Conservation (phyloP, 371 early-diverging fungal genomes). For the Circinella minor region DNA sequence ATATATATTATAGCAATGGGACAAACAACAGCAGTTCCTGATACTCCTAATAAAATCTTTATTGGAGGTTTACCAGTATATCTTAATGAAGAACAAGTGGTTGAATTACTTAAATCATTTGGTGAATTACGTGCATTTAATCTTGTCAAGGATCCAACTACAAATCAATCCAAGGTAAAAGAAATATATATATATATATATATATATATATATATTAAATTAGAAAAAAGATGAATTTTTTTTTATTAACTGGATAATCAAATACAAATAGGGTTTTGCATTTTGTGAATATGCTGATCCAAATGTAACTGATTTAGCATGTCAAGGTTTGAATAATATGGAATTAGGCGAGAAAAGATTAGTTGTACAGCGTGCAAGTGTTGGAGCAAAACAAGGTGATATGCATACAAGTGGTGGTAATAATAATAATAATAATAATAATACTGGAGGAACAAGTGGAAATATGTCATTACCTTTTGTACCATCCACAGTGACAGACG, state of each 20-base stretch:
- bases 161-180: constrained; percentile 80
- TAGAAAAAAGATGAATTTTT: background rate
- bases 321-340: constrained; percentile 94
- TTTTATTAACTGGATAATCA: background rate
- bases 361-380: constrained; percentile 94
- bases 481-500: constrained; percentile 47
- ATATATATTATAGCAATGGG: no score
- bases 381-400: constrained; percentile 69
- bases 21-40: constrained; percentile 70
- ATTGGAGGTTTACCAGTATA: constrained; percentile 92
- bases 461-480: constrained; percentile 8
- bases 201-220: background rate
- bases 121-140: constrained; percentile 93
- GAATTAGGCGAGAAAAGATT: constrained; percentile 92
- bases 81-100: constrained; percentile 92
- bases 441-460: background rate
- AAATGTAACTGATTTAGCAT: constrained; percentile 88
- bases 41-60: constrained; percentile 93
- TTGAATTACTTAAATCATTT: constrained; percentile 91
- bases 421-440: background rate
- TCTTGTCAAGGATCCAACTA: constrained; percentile 84
- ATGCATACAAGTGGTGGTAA: background rate
- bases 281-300: constrained; percentile 96
- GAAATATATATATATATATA: no score
- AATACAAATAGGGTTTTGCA: constrained; percentile 80